Base-by-base conservation (phyloP, 2,329 filamentous ascomycete genomes). In the Botrytis cinerea region DNA sequence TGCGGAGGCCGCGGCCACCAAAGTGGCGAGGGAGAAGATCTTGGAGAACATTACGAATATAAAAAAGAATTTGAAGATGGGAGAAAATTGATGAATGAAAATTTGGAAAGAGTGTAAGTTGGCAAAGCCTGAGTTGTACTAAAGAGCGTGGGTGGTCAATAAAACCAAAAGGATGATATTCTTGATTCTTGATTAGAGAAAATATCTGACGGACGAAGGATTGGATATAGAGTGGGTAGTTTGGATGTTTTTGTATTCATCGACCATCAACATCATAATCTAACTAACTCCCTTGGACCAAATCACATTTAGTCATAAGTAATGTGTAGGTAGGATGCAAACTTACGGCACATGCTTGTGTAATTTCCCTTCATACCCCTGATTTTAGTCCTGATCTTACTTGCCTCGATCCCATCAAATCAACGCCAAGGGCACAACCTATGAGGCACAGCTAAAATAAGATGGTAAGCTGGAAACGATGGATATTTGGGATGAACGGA, bases 11-110 rank as follows among this genome's bases (percentile, higher is more conserved):
- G 51, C 48, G 8, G 71, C 38, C 40, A 72, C 51, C 16, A 72
- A 67, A 18, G 71, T 68, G 38, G 62, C 18, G 40, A 72, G 3
- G 2, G 71, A 68, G 14, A 72, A 57, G 28, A 72, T 43, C 28
- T 68, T 72, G 46, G 59, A 57, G 16, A 72, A 72, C 71, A 72
- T 72, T 60, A 72, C 48, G 69, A 54, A 62, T 40, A 18, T 63
- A 38, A n/a, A 61, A 25, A 25, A 28, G n/a, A 54, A 54, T 8
- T 8, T 20, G 28, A 64, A 32, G 12, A 64, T 48, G 16, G 28
- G 12, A 32, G n/a, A 35, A 9, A 12, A 48, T 25, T 35, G 18
- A 59, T 67, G 45, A 67, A 66, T 12, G n/a, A n/a, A 32, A 59
- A 14, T 48, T 72, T 43, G 51, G 43, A 72, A 72, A 60, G 71